Evolutionary conservation across 2,329 filamentous ascomycete genomes (phyloP).

Genomic region (Stemphylium vesicarium): DNA sequence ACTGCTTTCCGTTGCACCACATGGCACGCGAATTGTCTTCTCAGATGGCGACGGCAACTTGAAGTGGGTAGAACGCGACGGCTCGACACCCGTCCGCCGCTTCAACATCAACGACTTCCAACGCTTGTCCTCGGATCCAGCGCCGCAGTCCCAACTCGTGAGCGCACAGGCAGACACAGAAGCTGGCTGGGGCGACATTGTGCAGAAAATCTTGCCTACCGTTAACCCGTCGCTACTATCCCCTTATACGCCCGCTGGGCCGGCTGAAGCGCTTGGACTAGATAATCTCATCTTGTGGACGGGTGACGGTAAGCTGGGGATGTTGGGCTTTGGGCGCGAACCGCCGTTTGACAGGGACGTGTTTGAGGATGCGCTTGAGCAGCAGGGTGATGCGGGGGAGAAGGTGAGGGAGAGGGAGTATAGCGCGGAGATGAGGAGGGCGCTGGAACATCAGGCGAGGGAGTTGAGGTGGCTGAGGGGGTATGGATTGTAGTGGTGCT

Average conservation of each 20-base stretch:
- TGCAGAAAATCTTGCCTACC: constrained; percentile 75
- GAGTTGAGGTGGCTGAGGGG: constrained; percentile 77
- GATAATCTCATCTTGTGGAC: constrained; percentile 87
- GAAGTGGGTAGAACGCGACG: constrained; percentile 91
- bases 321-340: constrained; percentile 61
- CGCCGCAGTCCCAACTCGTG: background rate
- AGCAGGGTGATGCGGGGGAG: constrained; percentile 45
- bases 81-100: constrained; percentile 60
- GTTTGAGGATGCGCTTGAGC: constrained; percentile 44
- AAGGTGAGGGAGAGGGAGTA: constrained; percentile 67
- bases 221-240: constrained; percentile 39
- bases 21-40: constrained; percentile 81
- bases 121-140: background rate
- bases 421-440: constrained; percentile 73
- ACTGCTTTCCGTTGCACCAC: constrained; percentile 78
- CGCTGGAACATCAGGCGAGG: constrained; percentile 77
- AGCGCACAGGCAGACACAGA: background rate
- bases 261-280: constrained; percentile 33
- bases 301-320: constrained; percentile 76
- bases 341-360: constrained; percentile 37
- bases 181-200: constrained; percentile 63
- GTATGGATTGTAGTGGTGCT: constrained; percentile 58
- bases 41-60: constrained; percentile 84
- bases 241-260: background rate
- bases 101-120: constrained; percentile 62